Conservation (phyloP, 345 rosid genomes). For the Murraya paniculata region DNA sequence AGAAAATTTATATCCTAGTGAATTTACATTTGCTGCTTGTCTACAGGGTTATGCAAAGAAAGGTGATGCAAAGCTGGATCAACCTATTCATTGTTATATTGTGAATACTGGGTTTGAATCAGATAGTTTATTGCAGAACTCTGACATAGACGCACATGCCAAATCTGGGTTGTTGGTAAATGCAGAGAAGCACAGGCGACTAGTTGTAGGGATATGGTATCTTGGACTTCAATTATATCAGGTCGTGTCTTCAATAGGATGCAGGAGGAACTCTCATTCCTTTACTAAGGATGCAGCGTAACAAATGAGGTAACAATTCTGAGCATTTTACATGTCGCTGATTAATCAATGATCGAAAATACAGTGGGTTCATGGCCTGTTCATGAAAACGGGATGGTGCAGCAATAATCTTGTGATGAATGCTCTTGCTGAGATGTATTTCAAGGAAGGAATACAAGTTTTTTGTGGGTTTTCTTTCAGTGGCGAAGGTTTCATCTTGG, state of each 20-base stretch:
- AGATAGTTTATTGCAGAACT: slow-evolving; percentile 41
- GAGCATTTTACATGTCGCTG: slow-evolving; percentile 36
- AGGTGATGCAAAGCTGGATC: slow-evolving; percentile 18
- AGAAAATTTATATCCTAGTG: slow-evolving; percentile 34
- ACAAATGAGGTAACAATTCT: slow-evolving; percentile 44
- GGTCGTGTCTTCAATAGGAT: slow-evolving; percentile 34
- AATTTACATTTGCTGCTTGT: slow-evolving; percentile 38
- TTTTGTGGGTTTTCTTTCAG: slow-evolving; percentile 22
- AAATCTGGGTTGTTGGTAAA: slow-evolving; percentile 25
- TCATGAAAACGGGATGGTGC: slow-evolving; percentile 25
- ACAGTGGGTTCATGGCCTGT: slow-evolving; percentile 31
- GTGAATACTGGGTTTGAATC: slow-evolving; percentile 30
- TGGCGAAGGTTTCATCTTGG: slow-evolving; percentile 20
- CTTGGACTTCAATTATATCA: slow-evolving; percentile 53
- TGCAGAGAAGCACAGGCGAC: slow-evolving; percentile 31
- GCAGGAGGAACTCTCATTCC: slow-evolving; percentile 24
- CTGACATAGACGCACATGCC: slow-evolving; percentile 43
- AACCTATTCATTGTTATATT: slow-evolving; percentile 33
- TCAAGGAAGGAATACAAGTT: slow-evolving; percentile 24
- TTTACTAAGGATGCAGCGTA: slow-evolving; percentile 34
- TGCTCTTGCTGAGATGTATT: slow-evolving; percentile 33
- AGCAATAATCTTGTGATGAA: slow-evolving; percentile 25
- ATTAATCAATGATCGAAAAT: slow-evolving; percentile 12
- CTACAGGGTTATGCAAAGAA: slow-evolving; percentile 31
- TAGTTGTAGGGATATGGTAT: slow-evolving; percentile 32